Evolutionary conservation across 495 filamentous ascomycete species (phyloP).

Genomic region (Sphaerosporella brunnea): DNA sequence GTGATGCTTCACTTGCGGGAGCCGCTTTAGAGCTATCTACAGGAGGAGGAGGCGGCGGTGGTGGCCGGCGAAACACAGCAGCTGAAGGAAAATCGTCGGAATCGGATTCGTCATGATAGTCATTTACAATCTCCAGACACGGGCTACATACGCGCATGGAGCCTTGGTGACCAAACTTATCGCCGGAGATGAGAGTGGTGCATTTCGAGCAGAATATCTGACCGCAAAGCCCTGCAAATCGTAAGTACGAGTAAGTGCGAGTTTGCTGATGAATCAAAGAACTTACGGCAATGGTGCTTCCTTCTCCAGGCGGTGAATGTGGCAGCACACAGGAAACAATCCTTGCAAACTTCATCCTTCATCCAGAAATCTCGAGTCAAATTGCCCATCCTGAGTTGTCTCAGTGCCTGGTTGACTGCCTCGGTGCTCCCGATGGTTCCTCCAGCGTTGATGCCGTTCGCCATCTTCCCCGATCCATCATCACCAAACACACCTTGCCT

Average conservation of each 20-base stretch:
- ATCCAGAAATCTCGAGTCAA: conserved; percentile 97
- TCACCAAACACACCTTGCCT: conserved; percentile 18
- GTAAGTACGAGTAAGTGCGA: background rate
- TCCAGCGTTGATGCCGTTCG: conserved; percentile 14
- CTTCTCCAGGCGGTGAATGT: conserved; percentile 84
- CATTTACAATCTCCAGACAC: conserved; percentile 84
- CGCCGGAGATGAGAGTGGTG: conserved; percentile 70
- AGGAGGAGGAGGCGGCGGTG: no score
- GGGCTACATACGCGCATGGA: conserved; percentile 82
- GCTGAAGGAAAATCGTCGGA: conserved; percentile 51
- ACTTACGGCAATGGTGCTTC: conserved; percentile 86
- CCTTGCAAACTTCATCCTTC: conserved; percentile 94
- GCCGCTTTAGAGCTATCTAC: conserved; percentile 1
- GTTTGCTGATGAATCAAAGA: background rate
- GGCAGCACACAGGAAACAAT: conserved; percentile 83
- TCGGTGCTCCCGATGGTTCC: conserved; percentile 34
- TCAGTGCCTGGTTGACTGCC: conserved; percentile 41
- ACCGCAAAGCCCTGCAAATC: conserved; percentile 51
- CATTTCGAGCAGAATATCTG: conserved; percentile 98
- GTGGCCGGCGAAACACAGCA: conserved; percentile 31
- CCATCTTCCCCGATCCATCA: conserved; percentile 8
- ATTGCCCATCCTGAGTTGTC: conserved; percentile 62
- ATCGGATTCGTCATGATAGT: conserved; percentile 64
- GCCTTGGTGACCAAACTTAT: conserved; percentile 70
- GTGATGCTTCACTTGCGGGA: conserved; percentile 18